Base-by-base conservation (phyloP, 352 stramenopile species). In the Phytophthora hibernalis region DNA sequence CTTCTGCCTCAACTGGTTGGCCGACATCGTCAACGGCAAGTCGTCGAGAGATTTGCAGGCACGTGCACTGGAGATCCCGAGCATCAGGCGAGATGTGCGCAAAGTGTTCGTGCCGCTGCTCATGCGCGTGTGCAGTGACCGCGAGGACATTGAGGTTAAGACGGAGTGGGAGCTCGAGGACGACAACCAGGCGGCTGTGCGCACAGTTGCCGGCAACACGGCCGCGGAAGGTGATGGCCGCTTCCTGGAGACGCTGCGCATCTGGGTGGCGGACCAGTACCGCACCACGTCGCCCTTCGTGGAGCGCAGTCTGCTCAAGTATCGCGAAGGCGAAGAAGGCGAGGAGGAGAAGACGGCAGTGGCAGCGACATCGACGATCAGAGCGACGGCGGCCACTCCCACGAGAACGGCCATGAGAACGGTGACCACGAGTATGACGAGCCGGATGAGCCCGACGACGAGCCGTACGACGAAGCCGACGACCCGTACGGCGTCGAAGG, bases 191-290 rank as follows among this genome's bases (percentile, higher is more conserved):
- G 83, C 83, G 24, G 74, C 82, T n/a, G 83, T 91, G 33, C 77
- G 80, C 11, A 93, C 78, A 26, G 80, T 87, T 24, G 72, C 76
- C 9, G 82, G 79, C 6, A 85, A 76, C 37, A 20, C 37, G 10
- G 54, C 89, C 10, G 84, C 77, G 51, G 82, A 93, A 52, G 83
- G 85, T 24, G 85, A 92, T 53, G 80, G 80, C 28, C 69, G 78
- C 16, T 92, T 92, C 58, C 67, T 95, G 1, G 87, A 95, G 70
- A 92, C 85, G 44, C 58, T 95, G 58, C 84, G 87, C 21, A 95
- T 95, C 43, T 95, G 87, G 87, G 85, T 93, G 42, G 85, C 85
- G 8, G 87, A 95, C 59, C 82, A 93, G 58, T 95, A 91, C 68
- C 86, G 85, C 60, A 95, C 87, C 37, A 95, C 87, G 22, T 95